Conservation (phyloP, 1,139 yeast genomes). For the Debaryomyces fabryi region DNA sequence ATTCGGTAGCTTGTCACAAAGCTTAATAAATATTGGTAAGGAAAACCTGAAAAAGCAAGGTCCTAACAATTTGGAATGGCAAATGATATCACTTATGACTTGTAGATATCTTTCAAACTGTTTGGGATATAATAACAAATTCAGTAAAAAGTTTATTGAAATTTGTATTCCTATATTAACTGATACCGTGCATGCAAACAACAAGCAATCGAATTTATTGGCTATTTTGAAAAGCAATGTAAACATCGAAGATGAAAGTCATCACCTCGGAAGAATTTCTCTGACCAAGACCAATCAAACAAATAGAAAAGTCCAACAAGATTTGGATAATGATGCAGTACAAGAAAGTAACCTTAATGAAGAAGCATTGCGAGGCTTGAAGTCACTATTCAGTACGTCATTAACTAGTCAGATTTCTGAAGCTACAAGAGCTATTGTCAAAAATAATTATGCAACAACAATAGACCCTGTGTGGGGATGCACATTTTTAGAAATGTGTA, state of each 20-base stretch:
- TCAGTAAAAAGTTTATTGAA: constrained; percentile 40
- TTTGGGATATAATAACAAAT: constrained; percentile 41
- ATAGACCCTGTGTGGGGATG: constrained; percentile 52
- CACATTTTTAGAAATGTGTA: constrained; percentile 61
- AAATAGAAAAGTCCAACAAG: constrained; percentile 26
- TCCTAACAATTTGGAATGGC: constrained; percentile 53
- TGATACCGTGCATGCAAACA: constrained; percentile 26
- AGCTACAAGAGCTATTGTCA: constrained; percentile 48
- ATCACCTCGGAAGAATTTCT: constrained; percentile 28
- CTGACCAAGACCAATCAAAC: constrained; percentile 28
- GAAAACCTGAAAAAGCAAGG: constrained; percentile 20
- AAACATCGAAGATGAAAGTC: constrained; percentile 29
- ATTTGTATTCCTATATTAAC: constrained; percentile 47
- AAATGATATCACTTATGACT: constrained; percentile 47
- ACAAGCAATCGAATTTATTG: constrained; percentile 21
- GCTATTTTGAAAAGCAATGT: constrained; percentile 27
- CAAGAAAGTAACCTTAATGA: constrained; percentile 33
- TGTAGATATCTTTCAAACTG: constrained; percentile 47
- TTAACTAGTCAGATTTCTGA: constrained; percentile 51
- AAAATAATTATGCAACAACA: constrained; percentile 29
- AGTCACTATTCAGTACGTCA: constrained; percentile 52
- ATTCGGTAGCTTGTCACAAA: constrained; percentile 46
- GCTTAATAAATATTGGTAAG: constrained; percentile 31
- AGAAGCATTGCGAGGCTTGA: constrained; percentile 48
- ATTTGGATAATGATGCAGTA: constrained; percentile 35